These are phyloP conservation scores for Moesziomyces aphidis DNA, from an alignment of 1,284 basidiomycete species.

Conservation along the genomic window DNA sequence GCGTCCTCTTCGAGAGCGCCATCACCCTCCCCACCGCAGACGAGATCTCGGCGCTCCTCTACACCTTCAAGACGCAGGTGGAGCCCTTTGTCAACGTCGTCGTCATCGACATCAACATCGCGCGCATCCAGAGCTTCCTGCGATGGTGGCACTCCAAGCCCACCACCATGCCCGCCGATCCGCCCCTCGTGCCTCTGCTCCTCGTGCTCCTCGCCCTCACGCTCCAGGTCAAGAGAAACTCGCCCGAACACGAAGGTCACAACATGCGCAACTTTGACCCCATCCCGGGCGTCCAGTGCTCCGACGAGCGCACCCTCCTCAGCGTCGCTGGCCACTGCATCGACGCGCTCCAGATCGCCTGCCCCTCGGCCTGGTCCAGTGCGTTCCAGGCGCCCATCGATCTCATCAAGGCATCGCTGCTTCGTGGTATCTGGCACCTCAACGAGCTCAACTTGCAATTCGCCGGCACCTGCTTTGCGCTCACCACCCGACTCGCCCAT, in stretches of 20 bases:
- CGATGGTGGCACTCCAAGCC: constrained; percentile 60
- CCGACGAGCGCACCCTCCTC: constrained; percentile 52
- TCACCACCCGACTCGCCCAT: constrained; percentile 54
- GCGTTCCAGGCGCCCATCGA: constrained; percentile 61
- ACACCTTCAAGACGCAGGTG: constrained; percentile 55
- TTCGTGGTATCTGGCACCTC: constrained; percentile 59
- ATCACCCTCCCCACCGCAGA: constrained; percentile 50
- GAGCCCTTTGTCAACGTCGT: constrained; percentile 54
- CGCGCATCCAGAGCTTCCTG: constrained; percentile 55
- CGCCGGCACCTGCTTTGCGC: constrained; percentile 55
- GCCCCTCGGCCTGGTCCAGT: constrained; percentile 56
- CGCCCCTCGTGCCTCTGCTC: constrained; percentile 57
- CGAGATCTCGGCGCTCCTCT: constrained; percentile 46
- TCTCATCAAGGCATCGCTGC: constrained; percentile 54
- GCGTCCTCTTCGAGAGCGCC: constrained; percentile 49
- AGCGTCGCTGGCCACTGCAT: constrained; percentile 57
- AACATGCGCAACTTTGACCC: constrained; percentile 29
- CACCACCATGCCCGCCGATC: constrained; percentile 58
- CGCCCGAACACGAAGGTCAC: constrained; percentile 33
- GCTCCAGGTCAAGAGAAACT: constrained; percentile 52
- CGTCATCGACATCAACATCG: constrained; percentile 55
- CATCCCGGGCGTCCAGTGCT: constrained; percentile 44
- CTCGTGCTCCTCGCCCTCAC: constrained; percentile 59
- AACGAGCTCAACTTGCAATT: constrained; percentile 59
- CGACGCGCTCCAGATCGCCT: constrained; percentile 56